Evolutionary conservation across 2,329 filamentous ascomycete genomes (phyloP), one percentile per base, ranked within the genome.

Genomic region (Colletotrichum sublineola): DNA sequence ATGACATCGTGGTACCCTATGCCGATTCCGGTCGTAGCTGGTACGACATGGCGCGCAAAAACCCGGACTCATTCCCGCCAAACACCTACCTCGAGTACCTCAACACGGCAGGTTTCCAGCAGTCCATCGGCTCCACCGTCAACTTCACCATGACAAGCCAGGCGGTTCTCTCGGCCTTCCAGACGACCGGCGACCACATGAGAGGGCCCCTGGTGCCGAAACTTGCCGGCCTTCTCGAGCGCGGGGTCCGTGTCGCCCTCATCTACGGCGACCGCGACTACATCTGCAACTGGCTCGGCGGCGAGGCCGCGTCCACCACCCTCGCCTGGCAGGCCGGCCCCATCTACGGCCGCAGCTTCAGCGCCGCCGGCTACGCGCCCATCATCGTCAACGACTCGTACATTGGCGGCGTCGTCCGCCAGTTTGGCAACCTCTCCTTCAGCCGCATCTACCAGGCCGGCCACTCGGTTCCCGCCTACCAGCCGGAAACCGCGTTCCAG

Each of bases 351-450:
- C 80, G 82, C 1, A 81, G 82, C 38, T 96, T 96, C 78, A 82
- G 86, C 1, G 80, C 83, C 0, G 91, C 94, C 0, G 93, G 93
- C 0, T 96, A 96, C 78, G 88, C 90, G 0, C 89, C 92, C 18
- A 90, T 96, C 74, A 83, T 90, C 15, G 90, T 93, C 52, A 93
- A 94, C 78, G 86, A 86, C 36, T 85, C 87, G 8, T 92, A 92
- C 80, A 89, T 91, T 77, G 93, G 89, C 63, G 94, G 94, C 29
- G 88, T 89, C 68, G 93, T 94, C 0, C 88, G 93, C 5, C 93
- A 96, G 80, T 93, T 90, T 76, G 93, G 92, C 14, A 95, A 95
- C 76, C 86, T 93, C 66, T 90, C 87, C 20, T 93, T 93, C 79
- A 89, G 88, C 66, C 86, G 91, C 9, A 85, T 93, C 60, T 93